These are phyloP conservation scores for Diutina pseudorugosa DNA, from an alignment of 1,139 yeast species.

Conservation along the genomic window DNA sequence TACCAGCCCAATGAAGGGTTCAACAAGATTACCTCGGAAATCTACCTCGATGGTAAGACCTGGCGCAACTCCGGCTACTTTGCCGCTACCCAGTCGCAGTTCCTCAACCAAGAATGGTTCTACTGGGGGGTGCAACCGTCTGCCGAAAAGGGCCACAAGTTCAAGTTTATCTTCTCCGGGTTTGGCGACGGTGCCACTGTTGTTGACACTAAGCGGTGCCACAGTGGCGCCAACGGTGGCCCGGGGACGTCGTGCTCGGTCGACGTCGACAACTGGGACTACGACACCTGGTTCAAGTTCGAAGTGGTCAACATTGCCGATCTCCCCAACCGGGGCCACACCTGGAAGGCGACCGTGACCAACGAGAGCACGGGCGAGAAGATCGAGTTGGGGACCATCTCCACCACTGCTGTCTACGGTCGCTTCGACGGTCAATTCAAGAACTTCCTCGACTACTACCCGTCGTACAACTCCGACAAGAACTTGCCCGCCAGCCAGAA, in stretches of 20 bases:
- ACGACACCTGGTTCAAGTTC: background rate
- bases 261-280: background rate
- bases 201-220: background rate
- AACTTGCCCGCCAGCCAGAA: background rate
- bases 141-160: background rate
- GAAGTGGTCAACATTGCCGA: background rate
- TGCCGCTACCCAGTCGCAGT: background rate
- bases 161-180: background rate
- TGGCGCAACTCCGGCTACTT: background rate
- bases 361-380: background rate
- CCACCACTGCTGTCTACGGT: too few species aligned
- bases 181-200: background rate
- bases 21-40: background rate
- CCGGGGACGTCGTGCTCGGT: background rate
- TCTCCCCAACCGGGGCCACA: background rate
- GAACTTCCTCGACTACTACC: background rate
- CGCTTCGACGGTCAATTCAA: background rate
- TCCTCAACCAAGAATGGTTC: too few species aligned
- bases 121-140: background rate
- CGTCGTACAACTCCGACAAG: background rate
- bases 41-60: background rate
- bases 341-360: background rate
- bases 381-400: too few species aligned
- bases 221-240: background rate
- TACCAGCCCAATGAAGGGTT: background rate